Base-by-base conservation (phyloP, 2,329 filamentous ascomycete genomes). In the Botrytis fabae region DNA sequence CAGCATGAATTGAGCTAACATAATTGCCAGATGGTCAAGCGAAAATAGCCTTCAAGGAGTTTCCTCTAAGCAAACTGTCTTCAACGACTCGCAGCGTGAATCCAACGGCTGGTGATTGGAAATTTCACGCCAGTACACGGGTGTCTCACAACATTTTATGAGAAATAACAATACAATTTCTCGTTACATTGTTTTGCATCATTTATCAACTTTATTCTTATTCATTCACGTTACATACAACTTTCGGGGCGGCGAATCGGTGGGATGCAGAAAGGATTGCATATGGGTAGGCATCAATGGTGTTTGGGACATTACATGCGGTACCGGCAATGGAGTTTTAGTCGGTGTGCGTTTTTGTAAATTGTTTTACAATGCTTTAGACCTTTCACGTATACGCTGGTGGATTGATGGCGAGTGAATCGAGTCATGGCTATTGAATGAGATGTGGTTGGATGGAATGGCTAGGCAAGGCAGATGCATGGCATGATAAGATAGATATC, bases 21-120 rank as follows among this genome's bases (percentile, higher is more conserved):
- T 42, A 38, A 18, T 32, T 25, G 46, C 38, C 59, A 79, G 78
- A 77, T 79, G 78, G 78, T 77, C 75, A 28, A 79, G 78, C 63
- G 74, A 77, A 62, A 75, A 75, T 22, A 64, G n/a, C n/a, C 25
- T 68, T 32, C 54, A 25, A 22, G 46, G 46, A 54, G 20, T 51
- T 25, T 28, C 42, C 20, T 71, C 62, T 48, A 57, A 54, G 44
- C 73, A 74, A 5, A 75, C 75, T 57, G 69, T 40, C 3, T 71
- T 72, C 7, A 69, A 74, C 71, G 72, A 72, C 32, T 72, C 73
- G 35, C 75, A 75, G 51, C 71, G 62, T 69, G 75, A 59, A 62
- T 74, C 73, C n/a, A 77, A 76, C n/a, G 75, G 76, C 28, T 74
- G 77, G 74, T 77, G 69, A 76, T 73, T 59, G 60, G 63, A 57